Conservation (phyloP, 1,139 yeast species). For the Taphrina confusa region DNA sequence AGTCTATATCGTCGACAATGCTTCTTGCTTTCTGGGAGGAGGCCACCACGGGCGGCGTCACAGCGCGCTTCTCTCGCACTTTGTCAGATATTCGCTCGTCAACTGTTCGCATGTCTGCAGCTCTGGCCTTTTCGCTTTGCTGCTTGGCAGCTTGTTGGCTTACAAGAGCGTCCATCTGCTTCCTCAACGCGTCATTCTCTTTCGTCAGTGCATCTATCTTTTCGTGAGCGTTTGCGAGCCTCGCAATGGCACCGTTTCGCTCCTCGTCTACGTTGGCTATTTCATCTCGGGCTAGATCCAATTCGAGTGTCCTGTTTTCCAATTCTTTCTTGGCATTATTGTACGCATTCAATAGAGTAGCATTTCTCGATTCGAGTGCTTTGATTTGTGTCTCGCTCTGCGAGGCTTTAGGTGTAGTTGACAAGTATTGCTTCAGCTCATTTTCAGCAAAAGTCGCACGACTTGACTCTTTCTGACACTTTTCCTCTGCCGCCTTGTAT, state of each 20-base stretch:
- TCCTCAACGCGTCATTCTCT: constrained; percentile 31
- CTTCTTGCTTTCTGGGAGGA: not conserved
- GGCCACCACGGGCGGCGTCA: not conserved
- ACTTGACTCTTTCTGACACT: constrained; percentile 34
- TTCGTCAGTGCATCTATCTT: constrained; percentile 35
- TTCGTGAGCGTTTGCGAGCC: constrained; percentile 37
- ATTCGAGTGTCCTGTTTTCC: constrained; percentile 25
- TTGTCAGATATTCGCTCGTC: constrained; percentile 10
- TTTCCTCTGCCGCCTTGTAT: constrained; percentile 19
- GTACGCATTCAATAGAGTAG: constrained; percentile 2
- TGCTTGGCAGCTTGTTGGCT: not conserved
- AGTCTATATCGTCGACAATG: not conserved
- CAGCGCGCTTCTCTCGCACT: not conserved
- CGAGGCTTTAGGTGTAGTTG: constrained; percentile 2
- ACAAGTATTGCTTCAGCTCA: constrained; percentile 35
- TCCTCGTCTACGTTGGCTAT: constrained; percentile 38
- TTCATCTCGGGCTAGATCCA: constrained; percentile 33
- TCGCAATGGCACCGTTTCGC: constrained; percentile 38
- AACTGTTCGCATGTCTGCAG: not conserved
- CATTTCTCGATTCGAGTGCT: constrained; percentile 14
- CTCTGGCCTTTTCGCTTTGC: not conserved
- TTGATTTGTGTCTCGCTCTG: constrained; percentile 1
- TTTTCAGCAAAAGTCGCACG: constrained; percentile 36
- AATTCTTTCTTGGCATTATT: constrained; percentile 16
- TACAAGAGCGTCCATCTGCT: constrained; percentile 17